Percentiles rank a stretch among this genome's conserved stretches.
Evolutionary conservation across 116 monocot species (phyloP).

Genomic region (Phalaenopsis hybrid): DNA sequence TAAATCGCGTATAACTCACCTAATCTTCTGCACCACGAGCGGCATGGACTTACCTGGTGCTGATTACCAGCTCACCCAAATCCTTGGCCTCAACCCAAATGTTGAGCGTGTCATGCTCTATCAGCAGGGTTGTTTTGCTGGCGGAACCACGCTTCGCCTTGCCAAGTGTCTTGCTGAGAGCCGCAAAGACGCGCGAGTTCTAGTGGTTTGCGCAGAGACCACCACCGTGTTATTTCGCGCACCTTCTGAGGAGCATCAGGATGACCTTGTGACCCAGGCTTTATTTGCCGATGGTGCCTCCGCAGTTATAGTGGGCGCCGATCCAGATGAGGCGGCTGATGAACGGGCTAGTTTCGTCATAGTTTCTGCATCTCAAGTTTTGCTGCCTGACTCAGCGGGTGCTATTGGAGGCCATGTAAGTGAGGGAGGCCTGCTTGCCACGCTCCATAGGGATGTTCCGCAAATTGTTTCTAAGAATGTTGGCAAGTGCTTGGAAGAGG

Average conservation of each 20-base stretch:
- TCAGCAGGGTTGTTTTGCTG: conserved; percentile 18
- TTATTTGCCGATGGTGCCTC: conserved; percentile 7
- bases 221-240: conserved; percentile 1
- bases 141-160: conserved; percentile 10
- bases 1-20: not conserved
- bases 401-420: not conserved
- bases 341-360: not conserved
- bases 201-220: conserved; percentile 9
- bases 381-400: not conserved
- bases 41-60: not conserved
- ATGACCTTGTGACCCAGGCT: conserved; percentile 1
- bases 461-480: not conserved
- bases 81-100: conserved; percentile 8
- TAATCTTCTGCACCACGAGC: conserved; percentile 1
- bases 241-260: not conserved
- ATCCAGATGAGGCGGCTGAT: not conserved
- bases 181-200: conserved; percentile 7
- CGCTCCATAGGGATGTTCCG: not conserved
- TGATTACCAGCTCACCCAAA: not conserved
- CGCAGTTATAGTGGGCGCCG: not conserved
- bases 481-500: not conserved
- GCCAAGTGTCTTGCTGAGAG: conserved; percentile 13
- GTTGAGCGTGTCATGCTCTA: conserved; percentile 11
- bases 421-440: not conserved
- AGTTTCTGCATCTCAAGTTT: not conserved